Evolutionary conservation across 805 yeast species (phyloP), one percentile per base, ranked within the genome.

Genomic region (Saturnispora serradocipensis): DNA sequence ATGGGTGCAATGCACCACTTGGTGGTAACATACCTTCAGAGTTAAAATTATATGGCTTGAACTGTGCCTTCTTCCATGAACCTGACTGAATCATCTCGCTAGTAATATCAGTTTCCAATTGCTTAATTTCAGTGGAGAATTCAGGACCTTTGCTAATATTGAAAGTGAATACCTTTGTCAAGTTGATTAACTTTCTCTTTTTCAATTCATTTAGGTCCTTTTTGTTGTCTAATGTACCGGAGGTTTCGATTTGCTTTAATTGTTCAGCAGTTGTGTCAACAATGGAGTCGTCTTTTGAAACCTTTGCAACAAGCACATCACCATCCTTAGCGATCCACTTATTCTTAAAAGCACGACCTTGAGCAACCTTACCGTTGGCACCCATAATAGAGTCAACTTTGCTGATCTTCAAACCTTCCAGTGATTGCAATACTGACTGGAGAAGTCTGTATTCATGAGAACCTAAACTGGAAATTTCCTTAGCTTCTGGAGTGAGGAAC

Each of bases 281-380:
- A 36, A 89, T 88, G 51, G 75, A 67, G 15, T 65, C 59, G 5
- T 65, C 68, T 40, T 71, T 72, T 46, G 73, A 69, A 32, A 83
- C 73, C 56, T 81, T 79, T 28, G 86, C 66, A 48, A 87, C 78
- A 59, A 91, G 77, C 62, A 76, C 81, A 60, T 86, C 95, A 53
- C 91, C 95, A 53, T 84, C 86, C 67, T 95, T 93, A 57, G 78
- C 72, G 61, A 93, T 83, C 99, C 99, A 93, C 42, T 95, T 95
- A 68, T 90, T 90, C 70, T 89, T 91, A 78, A 93, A 95, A 16
- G 98, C 99, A 63, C 90, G 83, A 60, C 95, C 96, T 72, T 93
- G 99, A 56, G 99, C 99, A 57, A 91, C 77, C 60, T 84, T 83
- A 56, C 97, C 98, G 54, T 81, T 81, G 49, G 81, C 72, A 52